phyloP scores from a whole-genome alignment of 441 rosid species.

The Euphorbia celastroides region DNA sequence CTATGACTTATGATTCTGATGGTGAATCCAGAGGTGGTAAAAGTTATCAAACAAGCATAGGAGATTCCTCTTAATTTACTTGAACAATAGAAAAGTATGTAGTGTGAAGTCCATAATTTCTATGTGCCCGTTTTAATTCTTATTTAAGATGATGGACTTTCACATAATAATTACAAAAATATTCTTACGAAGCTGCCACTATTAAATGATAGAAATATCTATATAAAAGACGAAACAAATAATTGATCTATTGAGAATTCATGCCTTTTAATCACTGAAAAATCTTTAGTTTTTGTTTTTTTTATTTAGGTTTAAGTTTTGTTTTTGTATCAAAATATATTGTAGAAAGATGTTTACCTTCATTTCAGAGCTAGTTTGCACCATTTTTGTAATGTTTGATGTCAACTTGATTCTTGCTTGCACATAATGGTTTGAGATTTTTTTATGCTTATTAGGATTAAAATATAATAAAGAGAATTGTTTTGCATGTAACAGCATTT shows the following conservation, averaged over 20 bases:
- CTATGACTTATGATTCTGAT: slow-evolving; percentile 34
- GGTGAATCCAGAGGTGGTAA: slow-evolving; percentile 22
- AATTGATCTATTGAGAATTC: too few species aligned
- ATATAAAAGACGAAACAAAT: neutral
- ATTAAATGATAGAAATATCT: neutral
- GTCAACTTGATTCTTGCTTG: neutral
- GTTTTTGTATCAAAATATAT: neutral
- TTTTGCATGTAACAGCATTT: neutral
- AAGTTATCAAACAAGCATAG: neutral
- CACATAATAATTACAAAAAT: neutral
- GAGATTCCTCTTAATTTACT: too few species aligned
- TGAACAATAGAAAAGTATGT: slow-evolving; percentile 58
- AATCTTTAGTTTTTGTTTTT: neutral
- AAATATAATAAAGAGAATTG: neutral
- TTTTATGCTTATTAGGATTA: slow-evolving; percentile 1
- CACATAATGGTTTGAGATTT: neutral
- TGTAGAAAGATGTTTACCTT: neutral
- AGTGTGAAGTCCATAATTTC: too few species aligned
- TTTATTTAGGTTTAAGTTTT: neutral
- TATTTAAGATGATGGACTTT: neutral
- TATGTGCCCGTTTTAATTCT: too few species aligned
- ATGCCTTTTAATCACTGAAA: too few species aligned
- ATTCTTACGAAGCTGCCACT: slow-evolving; percentile 7
- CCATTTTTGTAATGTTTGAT: neutral
- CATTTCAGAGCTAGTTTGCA: neutral